Evolutionary conservation across 306 rosid species (phyloP).

Genomic region (Trifolium subterraneum): DNA sequence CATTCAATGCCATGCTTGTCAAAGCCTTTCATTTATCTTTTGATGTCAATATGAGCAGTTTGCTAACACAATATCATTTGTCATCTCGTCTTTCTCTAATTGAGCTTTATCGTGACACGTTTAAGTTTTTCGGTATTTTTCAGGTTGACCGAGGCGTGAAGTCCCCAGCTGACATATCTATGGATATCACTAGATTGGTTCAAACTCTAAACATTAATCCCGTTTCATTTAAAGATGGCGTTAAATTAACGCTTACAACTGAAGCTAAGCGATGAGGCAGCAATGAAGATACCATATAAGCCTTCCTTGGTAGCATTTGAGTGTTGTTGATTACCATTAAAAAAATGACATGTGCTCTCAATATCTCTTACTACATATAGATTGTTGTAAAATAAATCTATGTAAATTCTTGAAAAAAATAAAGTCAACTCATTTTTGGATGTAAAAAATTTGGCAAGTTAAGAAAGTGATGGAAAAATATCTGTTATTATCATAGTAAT

Average conservation of each 20-base stretch:
- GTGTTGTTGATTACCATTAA: constrained; percentile 15
- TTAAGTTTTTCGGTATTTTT: neutral
- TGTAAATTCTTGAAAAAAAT: constrained; percentile 23
- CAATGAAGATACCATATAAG: constrained; percentile 14
- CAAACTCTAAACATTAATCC: constrained; percentile 65
- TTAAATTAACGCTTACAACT: constrained; percentile 66
- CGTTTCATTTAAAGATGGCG: constrained; percentile 70
- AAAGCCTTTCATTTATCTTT: constrained; percentile 25
- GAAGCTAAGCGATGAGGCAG: constrained; percentile 52
- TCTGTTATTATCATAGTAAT: too few relatives aligned
- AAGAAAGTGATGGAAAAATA: too few relatives aligned
- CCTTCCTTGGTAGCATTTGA: constrained; percentile 22
- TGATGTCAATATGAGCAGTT: constrained; percentile 27
- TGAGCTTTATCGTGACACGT: constrained; percentile 9
- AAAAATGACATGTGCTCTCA: constrained; percentile 20
- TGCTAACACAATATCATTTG: constrained; percentile 23
- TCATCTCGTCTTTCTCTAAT: constrained; percentile 12
- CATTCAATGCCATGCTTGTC: constrained; percentile 12
- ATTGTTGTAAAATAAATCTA: constrained; percentile 36
- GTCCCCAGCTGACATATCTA: constrained; percentile 93
- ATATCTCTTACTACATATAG: neutral
- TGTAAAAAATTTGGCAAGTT: too few relatives aligned
- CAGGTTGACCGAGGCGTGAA: constrained; percentile 91
- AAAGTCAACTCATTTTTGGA: constrained; percentile 19
- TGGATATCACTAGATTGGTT: constrained; percentile 78